Base-by-base conservation (phyloP, 495 filamentous ascomycete genomes). In the Aspergillus sclerotioniger region DNA sequence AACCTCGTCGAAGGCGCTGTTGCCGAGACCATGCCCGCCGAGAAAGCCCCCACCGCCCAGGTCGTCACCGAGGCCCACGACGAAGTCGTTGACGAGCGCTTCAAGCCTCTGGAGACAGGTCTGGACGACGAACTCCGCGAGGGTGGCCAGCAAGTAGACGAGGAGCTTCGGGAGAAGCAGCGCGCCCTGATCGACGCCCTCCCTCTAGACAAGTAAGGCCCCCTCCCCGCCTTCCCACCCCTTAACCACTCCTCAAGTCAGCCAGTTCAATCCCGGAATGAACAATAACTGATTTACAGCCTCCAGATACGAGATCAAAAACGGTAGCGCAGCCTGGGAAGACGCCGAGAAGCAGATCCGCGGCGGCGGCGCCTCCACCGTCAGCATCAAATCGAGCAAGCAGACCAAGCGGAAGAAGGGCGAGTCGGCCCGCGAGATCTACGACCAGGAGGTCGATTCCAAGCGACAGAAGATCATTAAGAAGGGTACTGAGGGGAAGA, bases 81-180 rank as follows among this genome's bases (percentile, higher is more conserved):
- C 44, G 86, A 85, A 53, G 67, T 82, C 13, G 70, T 83, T 20
- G 84, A 87, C 51, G 76, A 77, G 48, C 79, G 79, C 43, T 91
- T 87, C 62, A 81, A 82, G 46, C 86, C 90, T 0, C 72, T 96
- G 13, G 83, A 86, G n/a, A 80, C 78, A 54, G 74, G 75, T n/a
- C 69, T 97, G 19, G 84, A 90, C n/a, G 90, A 93, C 5, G 95
- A 99, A 67, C 80, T 98, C 32, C 86, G 84, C 50, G 88, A 94
- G 62, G 94, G 87, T 12, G 91, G 89, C 2, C 80, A 92, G 61
- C 84, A 94, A 70, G 80, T 89, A 17, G 68, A 92, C 61, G 75
- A 76, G 33, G 86, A 82, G 49, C 69, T 96, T 67, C 81, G 83
- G 61, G 84, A 86, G 72, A 89, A 89, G 75, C 90, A 93, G 72